A percentile compares a stretch with the other conserved stretches of the same genome.
These are phyloP conservation scores for Adansonia madagascariensis DNA, from an alignment of 441 rosid species.

Conservation along the genomic window DNA sequence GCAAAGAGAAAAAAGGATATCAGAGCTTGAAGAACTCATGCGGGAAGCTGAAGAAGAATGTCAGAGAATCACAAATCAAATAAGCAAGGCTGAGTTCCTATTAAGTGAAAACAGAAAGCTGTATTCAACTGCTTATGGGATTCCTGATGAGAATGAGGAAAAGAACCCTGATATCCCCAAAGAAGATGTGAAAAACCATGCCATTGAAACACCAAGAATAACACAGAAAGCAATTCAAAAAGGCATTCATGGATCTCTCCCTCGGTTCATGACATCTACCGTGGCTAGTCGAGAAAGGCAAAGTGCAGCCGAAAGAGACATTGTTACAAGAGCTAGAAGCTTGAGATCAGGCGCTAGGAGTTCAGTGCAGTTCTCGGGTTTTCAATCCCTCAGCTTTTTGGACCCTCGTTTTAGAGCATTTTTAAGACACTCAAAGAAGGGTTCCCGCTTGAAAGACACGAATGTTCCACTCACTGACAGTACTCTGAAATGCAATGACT, in stretches of 20 bases:
- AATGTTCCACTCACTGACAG: conserved; percentile 40
- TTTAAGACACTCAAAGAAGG: conserved; percentile 47
- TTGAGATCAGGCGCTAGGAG: conserved; percentile 44
- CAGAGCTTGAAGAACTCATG: conserved; percentile 65
- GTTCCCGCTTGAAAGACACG: conserved; percentile 42
- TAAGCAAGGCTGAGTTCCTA: conserved; percentile 55
- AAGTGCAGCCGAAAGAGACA: conserved; percentile 56
- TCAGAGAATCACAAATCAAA: conserved; percentile 44
- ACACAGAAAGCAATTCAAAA: conserved; percentile 37
- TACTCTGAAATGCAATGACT: conserved; percentile 40
- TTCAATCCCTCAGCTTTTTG: conserved; percentile 63
- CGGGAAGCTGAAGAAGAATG: conserved; percentile 57
- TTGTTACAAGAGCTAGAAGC: conserved; percentile 42
- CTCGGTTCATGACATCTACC: conserved; percentile 86
- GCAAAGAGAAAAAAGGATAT: conserved; percentile 54
- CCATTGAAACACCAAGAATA: conserved; percentile 36
- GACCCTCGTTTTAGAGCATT: conserved; percentile 54
- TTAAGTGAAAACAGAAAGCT: conserved; percentile 62
- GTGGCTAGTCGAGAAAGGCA: conserved; percentile 83
- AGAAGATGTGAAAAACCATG: conserved; percentile 38
- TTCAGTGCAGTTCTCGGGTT: conserved; percentile 53
- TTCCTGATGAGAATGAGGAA: conserved; percentile 42
- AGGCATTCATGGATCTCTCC: conserved; percentile 37
- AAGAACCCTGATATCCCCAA: conserved; percentile 30
- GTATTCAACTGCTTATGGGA: conserved; percentile 34